Conservation (phyloP, 1,284 basidiomycete species). For the Grifola frondosa region DNA sequence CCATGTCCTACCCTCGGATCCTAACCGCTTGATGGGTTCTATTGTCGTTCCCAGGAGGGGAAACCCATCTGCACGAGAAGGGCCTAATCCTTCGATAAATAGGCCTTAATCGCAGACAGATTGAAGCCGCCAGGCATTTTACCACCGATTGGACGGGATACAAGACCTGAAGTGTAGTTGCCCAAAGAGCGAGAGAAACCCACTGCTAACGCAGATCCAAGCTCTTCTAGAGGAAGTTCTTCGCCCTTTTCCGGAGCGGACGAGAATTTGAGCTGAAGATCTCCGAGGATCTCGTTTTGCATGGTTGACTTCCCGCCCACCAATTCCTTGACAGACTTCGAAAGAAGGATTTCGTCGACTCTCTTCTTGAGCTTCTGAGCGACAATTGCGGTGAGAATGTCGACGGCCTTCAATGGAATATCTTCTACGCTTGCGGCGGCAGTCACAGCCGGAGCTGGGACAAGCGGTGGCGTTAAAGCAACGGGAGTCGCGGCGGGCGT, state of each 20-base stretch:
- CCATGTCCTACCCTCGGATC: constrained; percentile 90
- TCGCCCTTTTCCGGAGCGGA: constrained; percentile 97
- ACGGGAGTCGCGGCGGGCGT: constrained; percentile 42
- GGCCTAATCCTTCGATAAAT: constrained; percentile 88
- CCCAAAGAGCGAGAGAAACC: constrained; percentile 85
- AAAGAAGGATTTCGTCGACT: constrained; percentile 83
- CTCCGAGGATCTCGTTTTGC: constrained; percentile 94
- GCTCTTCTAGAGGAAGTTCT: constrained; percentile 91
- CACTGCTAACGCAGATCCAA: constrained; percentile 79
- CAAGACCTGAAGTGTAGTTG: constrained; percentile 88
- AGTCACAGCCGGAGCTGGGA: constrained; percentile 46
- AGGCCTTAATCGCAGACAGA: constrained; percentile 81
- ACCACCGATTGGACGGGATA: constrained; percentile 87
- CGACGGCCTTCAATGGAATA: constrained; percentile 86
- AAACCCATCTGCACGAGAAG: constrained; percentile 88
- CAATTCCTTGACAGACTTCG: constrained; percentile 96
- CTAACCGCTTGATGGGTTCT: constrained; percentile 92
- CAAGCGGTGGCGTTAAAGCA: constrained; percentile 43
- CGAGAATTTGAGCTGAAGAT: constrained; percentile 85
- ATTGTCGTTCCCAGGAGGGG: constrained; percentile 87
- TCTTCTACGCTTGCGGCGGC: constrained; percentile 81
- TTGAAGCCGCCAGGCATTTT: constrained; percentile 99
- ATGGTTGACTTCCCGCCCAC: constrained; percentile 97
- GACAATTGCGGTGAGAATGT: constrained; percentile 85
- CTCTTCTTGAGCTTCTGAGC: constrained; percentile 98